These are phyloP conservation scores for Cadophora sp. DNA, from an alignment of 2,329 filamentous ascomycete species.

Conservation along the genomic window DNA sequence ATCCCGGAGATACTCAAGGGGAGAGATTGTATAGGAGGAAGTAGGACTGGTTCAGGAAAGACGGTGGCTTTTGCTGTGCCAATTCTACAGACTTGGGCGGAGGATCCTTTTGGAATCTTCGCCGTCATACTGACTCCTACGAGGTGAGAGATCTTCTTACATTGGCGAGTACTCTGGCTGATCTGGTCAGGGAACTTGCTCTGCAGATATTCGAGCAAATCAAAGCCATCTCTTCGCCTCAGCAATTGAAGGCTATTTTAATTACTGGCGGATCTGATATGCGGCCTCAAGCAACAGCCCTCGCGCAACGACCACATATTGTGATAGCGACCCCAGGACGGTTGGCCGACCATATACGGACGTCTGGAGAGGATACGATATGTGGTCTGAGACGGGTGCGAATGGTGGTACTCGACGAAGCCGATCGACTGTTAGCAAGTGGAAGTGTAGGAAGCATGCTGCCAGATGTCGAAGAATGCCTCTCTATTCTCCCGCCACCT, in stretches of 20 bases:
- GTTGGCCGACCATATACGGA: constrained; percentile 90
- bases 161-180: constrained; percentile 16
- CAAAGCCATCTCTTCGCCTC: constrained; percentile 87
- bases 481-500: constrained; percentile 80
- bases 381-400: constrained; percentile 78
- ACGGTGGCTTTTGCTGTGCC: constrained; percentile 95
- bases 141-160: constrained; percentile 53
- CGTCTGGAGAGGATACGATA: constrained; percentile 89
- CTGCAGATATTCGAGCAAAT: constrained; percentile 97
- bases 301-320: constrained; percentile 83
- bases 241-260: constrained; percentile 86
- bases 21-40: constrained; percentile 92
- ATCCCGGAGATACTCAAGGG: constrained; percentile 94
- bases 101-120: constrained; percentile 91
- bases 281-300: constrained; percentile 84
- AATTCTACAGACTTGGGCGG: constrained; percentile 90
- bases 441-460: constrained; percentile 84
- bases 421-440: constrained; percentile 82
- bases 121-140: constrained; percentile 89
- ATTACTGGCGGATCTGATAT: constrained; percentile 94
- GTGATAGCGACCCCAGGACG: constrained; percentile 95
- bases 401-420: constrained; percentile 94
- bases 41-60: constrained; percentile 94
- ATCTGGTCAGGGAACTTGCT: constrained; percentile 75
- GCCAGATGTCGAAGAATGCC: constrained; percentile 89